Evolutionary conservation across 176 grass and related monocot species (phyloP), one percentile per base, ranked within the genome.

Genomic region (Hsuehochloa calcarea): DNA sequence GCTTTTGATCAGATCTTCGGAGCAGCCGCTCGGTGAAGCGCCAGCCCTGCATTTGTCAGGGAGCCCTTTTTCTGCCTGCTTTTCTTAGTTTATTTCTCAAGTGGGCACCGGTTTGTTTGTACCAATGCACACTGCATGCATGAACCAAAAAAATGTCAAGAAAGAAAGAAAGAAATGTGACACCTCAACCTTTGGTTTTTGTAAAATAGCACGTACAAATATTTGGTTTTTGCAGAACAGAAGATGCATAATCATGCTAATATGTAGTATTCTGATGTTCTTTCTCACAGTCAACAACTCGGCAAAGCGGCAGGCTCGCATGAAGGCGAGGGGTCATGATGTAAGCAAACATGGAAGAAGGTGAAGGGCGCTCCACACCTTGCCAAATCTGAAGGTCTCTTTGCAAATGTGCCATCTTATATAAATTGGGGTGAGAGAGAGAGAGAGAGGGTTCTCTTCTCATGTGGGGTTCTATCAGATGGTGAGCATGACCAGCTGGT

Each of bases 401-500:
- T 25, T 43, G 65, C 78, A 66, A 58, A 67, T 69, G 29, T n/a
- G 10, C 62, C 79, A 16, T 41, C 11, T 17, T 71, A 52, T 39
- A 89, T 65, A 64, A 58, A 65, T 40, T 0, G 29, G 29, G 67
- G 20, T 16, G 15, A 31, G 72, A 13, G 72, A 2, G 73, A 12
- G 47, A 26, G 63, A 17, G 62, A 13, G 27, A 11, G n/a, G n/a
- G 72, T 55, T 64, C 20, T 40, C 6, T 64, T 43, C 58, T 49
- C 52, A 80, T 80, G 77, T 65, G 68, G 67, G 84, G 75, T 85
- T 70, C 17, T 38, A 39, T 62, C 58, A 19, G 60, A 85, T 49
- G 77, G 70, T 54, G 69, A 75, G 59, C 68, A 40, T 3, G 62
- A 31, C 43, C 56, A 54, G 88, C 88, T 86, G 82, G 68, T 49